Evolutionary conservation across 1,139 yeast genomes (phyloP), one percentile per base, ranked within the genome.

Genomic region (Debaryomycetaceae sp.): DNA sequence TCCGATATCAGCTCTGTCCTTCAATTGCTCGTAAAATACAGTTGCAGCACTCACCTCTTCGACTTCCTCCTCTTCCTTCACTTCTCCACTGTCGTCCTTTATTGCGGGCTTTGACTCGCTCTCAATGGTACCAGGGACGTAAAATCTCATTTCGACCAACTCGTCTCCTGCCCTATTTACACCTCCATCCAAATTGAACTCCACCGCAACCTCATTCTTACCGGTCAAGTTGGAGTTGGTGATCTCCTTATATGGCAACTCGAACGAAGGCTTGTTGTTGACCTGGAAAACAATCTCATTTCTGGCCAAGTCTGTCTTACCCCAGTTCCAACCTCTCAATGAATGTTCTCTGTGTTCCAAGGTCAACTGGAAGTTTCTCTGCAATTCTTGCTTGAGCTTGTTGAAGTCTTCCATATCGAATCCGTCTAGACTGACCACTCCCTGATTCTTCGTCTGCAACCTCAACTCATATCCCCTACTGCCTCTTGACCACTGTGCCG

Each of bases 301-400:
- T 60, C 97, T 81, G 11, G 96, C 96, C 63, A 95, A 80, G 62
- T 91, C 97, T 8, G 93, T 77, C 51, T 85, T 83, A 45, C 99
- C 99, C 99, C 99, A 93, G 65, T 93, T 93, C 99, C 99, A 93
- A 37, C 99, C 99, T 67, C 97, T 81, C 54, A 93, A 72, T 5
- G 97, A 87, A 64, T 93, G 99, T 57, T 93, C 98, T 57, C 77
- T 81, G 51, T 80, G 85, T 56, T 93, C 98, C 50, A 95, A 74
- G 43, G 78, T 78, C 42, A 88, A 72, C 46, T 69, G 75, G 66
- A 90, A 89, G 58, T 87, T 80, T 54, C 91, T 76, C 58, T 87
- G 91, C 54, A 95, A 74, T 56, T 91, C 96, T 58, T 81, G 87
- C 63, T 90, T 91, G 59, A 93, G 71, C 52, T 87, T 76, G 50